Base-by-base conservation (phyloP, 768 basidiomycete genomes). In the Boletus coccyginus region DNA sequence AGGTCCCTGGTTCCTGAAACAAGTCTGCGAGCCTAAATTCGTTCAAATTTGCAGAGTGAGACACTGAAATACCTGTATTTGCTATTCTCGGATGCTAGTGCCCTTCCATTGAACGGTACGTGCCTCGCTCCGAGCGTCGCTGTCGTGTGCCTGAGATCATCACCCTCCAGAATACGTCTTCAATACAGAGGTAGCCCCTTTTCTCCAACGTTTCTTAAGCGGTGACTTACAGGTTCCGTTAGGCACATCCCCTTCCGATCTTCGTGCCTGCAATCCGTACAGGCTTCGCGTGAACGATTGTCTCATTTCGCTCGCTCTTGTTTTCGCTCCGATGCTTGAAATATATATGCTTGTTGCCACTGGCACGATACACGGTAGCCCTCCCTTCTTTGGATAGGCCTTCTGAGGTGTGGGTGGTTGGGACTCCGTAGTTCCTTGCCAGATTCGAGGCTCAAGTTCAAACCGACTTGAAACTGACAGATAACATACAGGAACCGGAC, bases 31-130 rank as follows among this genome's bases (percentile, higher is more conserved):
- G 17, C 52, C 31, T 9, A 43, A 39, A 16, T 24, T 3, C 16
- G 45, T 39, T 44, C 40, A 3, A 48, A 50, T 38, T 40, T 48
- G 36, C 66, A 92, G 92, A 88, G 89, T 62, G 92, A 94, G 71
- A 94, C 92, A 7, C 72, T 94, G 57, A 94, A 98, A 71, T 97
- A 97, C 72, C 78, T 98, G 21, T 97, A 88, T 70, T 71, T 96
- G 60, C 74, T 97, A 5, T 98, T 96, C 69, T 82, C 86, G 53
- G 90, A 92, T 64, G 78, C 80, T 8, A 76, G 69, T 31, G 79
- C 86, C n/a, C 73, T 96, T 41, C 86, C 94, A 1, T 68, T 96
- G 55, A 80, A 84, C 52, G 75, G 91, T 93, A 63, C 68, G 89
- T 83, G 32, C 27, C 50, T 17, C 12, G 5, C 41, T 53, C 29